Percentiles rank a stretch among this genome's conserved stretches.
phyloP scores from a whole-genome alignment of 2,329 filamentous ascomycete species.

The Podosphaera leucotricha region DNA sequence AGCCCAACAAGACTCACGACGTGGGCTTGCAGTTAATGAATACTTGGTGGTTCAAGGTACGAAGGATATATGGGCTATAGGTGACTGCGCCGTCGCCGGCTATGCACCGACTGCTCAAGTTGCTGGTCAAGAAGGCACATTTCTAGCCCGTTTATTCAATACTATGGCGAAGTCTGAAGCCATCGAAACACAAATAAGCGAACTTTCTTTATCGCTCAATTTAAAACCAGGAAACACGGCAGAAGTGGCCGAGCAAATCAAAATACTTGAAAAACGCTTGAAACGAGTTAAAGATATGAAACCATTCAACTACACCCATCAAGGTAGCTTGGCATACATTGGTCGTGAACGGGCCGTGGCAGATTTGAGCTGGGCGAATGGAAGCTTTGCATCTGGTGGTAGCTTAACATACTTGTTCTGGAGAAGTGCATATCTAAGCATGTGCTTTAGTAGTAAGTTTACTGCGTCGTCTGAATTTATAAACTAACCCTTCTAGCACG shows the following conservation, averaged over 20 bases:
- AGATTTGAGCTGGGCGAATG: constrained; percentile 91
- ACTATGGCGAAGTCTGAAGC: constrained; percentile 89
- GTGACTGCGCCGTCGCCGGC: constrained; percentile 90
- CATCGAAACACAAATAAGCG: constrained; percentile 51
- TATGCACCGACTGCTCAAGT: constrained; percentile 97
- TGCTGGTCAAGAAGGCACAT: constrained; percentile 80
- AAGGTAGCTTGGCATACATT: constrained; percentile 92
- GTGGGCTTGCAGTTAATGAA: constrained; percentile 90
- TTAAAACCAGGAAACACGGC: constrained; percentile 40
- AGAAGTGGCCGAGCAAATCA: constrained; percentile 50
- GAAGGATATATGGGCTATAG: constrained; percentile 93
- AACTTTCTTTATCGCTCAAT: constrained; percentile 40
- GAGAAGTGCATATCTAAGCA: constrained; percentile 92
- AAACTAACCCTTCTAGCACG: constrained; percentile 33
- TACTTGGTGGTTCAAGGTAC: constrained; percentile 95
- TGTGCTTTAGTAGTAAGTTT: constrained; percentile 96
- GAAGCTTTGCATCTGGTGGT: constrained; percentile 83
- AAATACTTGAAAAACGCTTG: constrained; percentile 64
- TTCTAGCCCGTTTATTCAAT: constrained; percentile 91
- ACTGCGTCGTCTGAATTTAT: constrained; percentile 2
- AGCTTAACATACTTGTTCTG: constrained; percentile 95
- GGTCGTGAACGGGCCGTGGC: constrained; percentile 94
- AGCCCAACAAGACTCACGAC: constrained; percentile 82
- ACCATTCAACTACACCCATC: constrained; percentile 96
- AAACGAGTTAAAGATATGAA: constrained; percentile 82